These are phyloP conservation scores for Nicotiana knightiana DNA, from an alignment of 257 asterid genomes.

Conservation along the genomic window DNA sequence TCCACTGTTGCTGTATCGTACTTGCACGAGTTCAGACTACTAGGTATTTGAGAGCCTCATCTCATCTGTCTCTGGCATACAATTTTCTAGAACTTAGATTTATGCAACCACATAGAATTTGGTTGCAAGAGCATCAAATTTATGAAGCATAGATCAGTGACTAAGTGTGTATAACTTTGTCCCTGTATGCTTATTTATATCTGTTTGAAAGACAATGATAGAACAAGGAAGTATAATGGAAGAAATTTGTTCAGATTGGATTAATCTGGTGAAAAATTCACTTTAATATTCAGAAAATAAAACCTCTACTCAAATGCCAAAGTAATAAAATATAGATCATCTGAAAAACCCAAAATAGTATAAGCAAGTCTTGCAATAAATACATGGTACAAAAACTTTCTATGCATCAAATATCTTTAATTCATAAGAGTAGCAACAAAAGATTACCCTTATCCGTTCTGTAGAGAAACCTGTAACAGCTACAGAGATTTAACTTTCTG, in stretches of 20 bases:
- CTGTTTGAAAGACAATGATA: not conserved
- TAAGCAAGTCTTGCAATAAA: constrained; percentile 1
- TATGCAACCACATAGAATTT: not conserved
- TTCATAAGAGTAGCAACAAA: not conserved
- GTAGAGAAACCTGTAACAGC: not conserved
- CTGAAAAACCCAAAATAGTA: not conserved
- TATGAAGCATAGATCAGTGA: not conserved
- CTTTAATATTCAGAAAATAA: not conserved
- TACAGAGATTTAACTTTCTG: not conserved
- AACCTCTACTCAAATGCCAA: not conserved
- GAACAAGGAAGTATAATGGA: not conserved
- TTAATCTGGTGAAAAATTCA: not conserved
- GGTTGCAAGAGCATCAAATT: not conserved
- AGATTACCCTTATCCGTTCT: not conserved
- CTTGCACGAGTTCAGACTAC: not conserved
- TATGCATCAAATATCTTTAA: not conserved
- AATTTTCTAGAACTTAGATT: not conserved
- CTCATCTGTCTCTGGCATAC: not conserved
- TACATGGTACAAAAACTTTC: not conserved
- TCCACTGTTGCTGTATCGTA: too few relatives aligned
- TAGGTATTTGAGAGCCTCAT: not conserved
- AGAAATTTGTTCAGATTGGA: not conserved
- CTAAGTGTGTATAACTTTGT: not conserved
- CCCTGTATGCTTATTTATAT: not conserved
- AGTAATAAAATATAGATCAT: not conserved